phyloP scores from a whole-genome alignment of 176 grass and related monocot genomes.

The Tuctoria greenei region DNA sequence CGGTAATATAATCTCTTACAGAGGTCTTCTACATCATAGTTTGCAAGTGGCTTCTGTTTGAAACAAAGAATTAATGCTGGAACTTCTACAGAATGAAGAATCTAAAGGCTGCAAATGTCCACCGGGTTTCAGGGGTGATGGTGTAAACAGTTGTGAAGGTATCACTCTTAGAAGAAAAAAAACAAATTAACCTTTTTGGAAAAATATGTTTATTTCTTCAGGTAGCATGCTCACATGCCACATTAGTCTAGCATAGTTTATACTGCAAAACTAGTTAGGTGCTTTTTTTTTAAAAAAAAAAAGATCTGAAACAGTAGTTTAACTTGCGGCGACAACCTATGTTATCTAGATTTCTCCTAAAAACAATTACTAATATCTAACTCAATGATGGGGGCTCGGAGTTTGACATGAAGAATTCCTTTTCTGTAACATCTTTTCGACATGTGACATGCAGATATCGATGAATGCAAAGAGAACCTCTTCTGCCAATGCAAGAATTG shows the following conservation, averaged over 20 bases:
- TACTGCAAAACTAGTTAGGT: not conserved
- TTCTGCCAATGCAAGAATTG: conserved; percentile 75
- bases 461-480: conserved; percentile 80
- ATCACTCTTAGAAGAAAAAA: not conserved
- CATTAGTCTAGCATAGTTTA: not conserved
- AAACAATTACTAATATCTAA: not conserved
- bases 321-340: not conserved
- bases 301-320: not conserved
- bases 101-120: conserved; percentile 82
- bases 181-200: not conserved
- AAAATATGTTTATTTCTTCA: not conserved
- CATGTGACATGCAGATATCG: conserved; percentile 55
- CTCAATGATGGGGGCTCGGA: not conserved
- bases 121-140: conserved; percentile 69
- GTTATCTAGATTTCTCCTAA: not conserved
- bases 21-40: not conserved
- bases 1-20: conserved; percentile 52
- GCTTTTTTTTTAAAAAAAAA: no score
- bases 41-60: not conserved
- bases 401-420: not conserved
- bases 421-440: not conserved
- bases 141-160: conserved; percentile 69
- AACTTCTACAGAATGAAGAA: conserved; percentile 54
- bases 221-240: not conserved
- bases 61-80: conserved; percentile 5